phyloP scores from a whole-genome alignment of 2,329 filamentous ascomycete genomes.

The Didymella arachidicola region DNA sequence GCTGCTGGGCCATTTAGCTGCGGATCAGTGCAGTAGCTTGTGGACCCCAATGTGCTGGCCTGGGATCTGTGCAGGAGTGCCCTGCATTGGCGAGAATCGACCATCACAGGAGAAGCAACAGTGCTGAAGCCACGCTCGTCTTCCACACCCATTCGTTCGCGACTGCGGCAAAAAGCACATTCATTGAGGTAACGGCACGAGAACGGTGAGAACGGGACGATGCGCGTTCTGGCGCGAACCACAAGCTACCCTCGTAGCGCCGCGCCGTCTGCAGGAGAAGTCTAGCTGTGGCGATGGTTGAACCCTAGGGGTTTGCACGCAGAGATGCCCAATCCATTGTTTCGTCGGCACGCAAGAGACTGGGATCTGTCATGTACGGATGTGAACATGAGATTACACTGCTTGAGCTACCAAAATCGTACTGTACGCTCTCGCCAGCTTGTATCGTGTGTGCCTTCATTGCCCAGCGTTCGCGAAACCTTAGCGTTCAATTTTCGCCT shows the following conservation, averaged over 20 bases:
- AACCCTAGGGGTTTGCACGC: slow-evolving; percentile 2
- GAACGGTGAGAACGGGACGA: slow-evolving; percentile 4
- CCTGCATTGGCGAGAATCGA: slow-evolving; percentile 13
- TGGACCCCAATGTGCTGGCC: slow-evolving; percentile 12
- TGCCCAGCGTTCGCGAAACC: slow-evolving; percentile 4
- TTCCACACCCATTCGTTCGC: slow-evolving; percentile 1
- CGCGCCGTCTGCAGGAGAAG: slow-evolving; percentile 14
- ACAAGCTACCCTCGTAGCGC: slow-evolving; percentile 12
- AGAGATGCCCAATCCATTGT: slow-evolving; percentile 10
- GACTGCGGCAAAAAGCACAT: neutral
- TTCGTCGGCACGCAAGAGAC: neutral
- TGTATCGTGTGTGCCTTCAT: neutral
- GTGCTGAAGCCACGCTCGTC: slow-evolving; percentile 11
- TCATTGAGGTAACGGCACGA: neutral
- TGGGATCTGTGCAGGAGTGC: slow-evolving; percentile 25
- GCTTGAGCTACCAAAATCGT: neutral
- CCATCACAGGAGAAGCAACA: slow-evolving; percentile 3
- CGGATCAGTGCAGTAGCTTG: slow-evolving; percentile 21
- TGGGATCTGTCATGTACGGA: neutral
- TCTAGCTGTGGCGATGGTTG: slow-evolving; percentile 10
- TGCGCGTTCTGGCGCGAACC: slow-evolving; percentile 15
- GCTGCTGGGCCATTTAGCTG: slow-evolving; percentile 15
- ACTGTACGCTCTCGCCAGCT: neutral
- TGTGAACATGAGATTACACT: neutral
- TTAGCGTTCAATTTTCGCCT: neutral